phyloP scores from a whole-genome alignment of 148 eudicot species.

The Bassia scoparia region DNA sequence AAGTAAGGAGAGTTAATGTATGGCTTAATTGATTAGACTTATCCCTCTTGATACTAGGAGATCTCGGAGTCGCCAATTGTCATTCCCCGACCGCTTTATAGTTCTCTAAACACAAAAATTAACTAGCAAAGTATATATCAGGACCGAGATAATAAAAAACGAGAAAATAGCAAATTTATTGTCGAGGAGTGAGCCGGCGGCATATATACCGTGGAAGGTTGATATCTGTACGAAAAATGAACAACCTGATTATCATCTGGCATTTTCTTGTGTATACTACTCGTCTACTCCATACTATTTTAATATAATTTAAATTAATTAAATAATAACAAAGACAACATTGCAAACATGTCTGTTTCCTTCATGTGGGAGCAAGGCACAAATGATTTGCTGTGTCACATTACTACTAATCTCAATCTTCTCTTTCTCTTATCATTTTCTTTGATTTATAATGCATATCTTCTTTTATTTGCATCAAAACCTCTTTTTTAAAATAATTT shows the following conservation, averaged over 20 bases:
- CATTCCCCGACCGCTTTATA: no score
- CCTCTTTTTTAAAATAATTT: no score
- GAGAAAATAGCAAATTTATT: no score
- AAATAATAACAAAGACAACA: conserved; percentile 23
- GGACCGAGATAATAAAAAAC: no score
- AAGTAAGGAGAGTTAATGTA: no score
- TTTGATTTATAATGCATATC: neutral
- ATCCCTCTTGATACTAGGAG: no score
- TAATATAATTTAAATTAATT: neutral
- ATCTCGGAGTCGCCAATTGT: no score
- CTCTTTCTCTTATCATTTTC: no score
- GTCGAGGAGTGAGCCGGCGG: neutral
- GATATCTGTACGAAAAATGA: conserved; percentile 25
- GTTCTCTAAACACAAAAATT: no score
- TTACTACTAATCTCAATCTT: conserved; percentile 16
- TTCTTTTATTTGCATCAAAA: neutral
- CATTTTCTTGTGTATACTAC: neutral
- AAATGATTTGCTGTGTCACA: conserved; percentile 31
- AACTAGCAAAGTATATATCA: no score
- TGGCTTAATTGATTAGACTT: no score
- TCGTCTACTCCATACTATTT: neutral
- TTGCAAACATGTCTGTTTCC: conserved; percentile 41
- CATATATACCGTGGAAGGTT: conserved; percentile 19
- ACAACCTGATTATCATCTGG: conserved; percentile 25
- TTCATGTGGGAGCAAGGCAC: conserved; percentile 44